These are phyloP conservation scores for Teratosphaeriaceae sp. DNA, from an alignment of 2,329 filamentous ascomycete genomes.

Conservation along the genomic window DNA sequence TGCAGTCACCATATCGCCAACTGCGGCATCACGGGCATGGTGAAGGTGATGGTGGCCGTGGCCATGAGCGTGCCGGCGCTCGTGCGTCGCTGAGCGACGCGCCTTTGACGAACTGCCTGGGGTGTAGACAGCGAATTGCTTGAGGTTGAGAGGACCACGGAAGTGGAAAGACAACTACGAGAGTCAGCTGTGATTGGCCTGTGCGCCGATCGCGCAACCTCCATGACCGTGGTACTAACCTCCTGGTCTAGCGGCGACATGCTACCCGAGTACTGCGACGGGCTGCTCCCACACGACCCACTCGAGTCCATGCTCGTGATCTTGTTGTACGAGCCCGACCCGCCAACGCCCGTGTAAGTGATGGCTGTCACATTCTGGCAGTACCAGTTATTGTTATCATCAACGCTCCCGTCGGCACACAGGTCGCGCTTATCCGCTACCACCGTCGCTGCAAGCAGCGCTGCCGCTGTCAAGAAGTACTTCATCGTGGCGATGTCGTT, in stretches of 20 bases:
- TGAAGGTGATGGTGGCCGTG: slow-evolving; percentile 44
- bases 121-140: slow-evolving; percentile 63
- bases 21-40: slow-evolving; percentile 20
- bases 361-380: slow-evolving; percentile 60
- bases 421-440: slow-evolving; percentile 21
- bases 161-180: slow-evolving; percentile 63
- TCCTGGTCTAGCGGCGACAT: slow-evolving; percentile 64
- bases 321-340: slow-evolving; percentile 53
- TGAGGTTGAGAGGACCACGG: slow-evolving; percentile 61
- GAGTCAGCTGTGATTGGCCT: not conserved
- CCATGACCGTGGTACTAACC: no score
- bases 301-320: slow-evolving; percentile 56
- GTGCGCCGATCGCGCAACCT: not conserved
- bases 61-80: slow-evolving; percentile 31
- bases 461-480: slow-evolving; percentile 24
- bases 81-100: slow-evolving; percentile 16
- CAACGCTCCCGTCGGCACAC: slow-evolving; percentile 23
- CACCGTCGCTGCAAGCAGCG: slow-evolving; percentile 24
- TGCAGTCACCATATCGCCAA: slow-evolving; percentile 48
- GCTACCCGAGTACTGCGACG: slow-evolving; percentile 51
- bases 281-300: slow-evolving; percentile 48
- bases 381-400: slow-evolving; percentile 54
- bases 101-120: slow-evolving; percentile 33
- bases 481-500: slow-evolving; percentile 20
- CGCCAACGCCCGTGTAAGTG: slow-evolving; percentile 49